Conservation (phyloP, 441 rosid species). For the Pelargonium fulgidum region DNA sequence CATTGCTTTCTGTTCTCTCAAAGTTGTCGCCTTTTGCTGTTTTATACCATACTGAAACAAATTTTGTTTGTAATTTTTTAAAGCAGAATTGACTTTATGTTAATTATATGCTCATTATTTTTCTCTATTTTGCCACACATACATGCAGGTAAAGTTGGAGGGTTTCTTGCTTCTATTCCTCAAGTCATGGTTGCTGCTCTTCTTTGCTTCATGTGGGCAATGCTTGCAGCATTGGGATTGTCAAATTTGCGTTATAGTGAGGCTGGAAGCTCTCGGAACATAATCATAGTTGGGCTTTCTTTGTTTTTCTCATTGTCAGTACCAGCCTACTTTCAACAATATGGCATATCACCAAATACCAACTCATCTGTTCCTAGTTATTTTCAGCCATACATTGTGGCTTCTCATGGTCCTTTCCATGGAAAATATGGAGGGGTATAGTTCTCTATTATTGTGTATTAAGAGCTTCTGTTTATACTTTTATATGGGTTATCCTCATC, state of each 20-base stretch:
- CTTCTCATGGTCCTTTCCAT: slow-evolving; percentile 83
- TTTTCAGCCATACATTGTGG: slow-evolving; percentile 75
- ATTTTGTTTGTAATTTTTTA: background rate
- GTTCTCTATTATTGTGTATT: too few relatives aligned
- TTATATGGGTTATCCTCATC: background rate
- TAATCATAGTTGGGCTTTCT: slow-evolving; percentile 83
- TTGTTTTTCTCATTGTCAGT: slow-evolving; percentile 83
- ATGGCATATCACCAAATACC: slow-evolving; percentile 67
- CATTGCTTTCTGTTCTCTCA: background rate
- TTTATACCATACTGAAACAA: background rate
- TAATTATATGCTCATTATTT: background rate
- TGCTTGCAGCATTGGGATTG: slow-evolving; percentile 85
- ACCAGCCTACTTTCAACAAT: slow-evolving; percentile 94
- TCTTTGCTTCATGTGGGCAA: slow-evolving; percentile 97
- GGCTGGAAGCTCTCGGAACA: slow-evolving; percentile 95
- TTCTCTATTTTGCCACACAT: too few relatives aligned
- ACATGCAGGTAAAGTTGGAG: slow-evolving; percentile 83
- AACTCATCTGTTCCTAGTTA: slow-evolving; percentile 75
- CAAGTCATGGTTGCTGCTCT: slow-evolving; percentile 93
- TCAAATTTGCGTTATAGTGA: slow-evolving; percentile 93
- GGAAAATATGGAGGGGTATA: slow-evolving; percentile 63
- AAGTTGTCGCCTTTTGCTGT: background rate
- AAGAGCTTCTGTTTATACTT: slow-evolving; percentile 12
- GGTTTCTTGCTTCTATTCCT: slow-evolving; percentile 89
- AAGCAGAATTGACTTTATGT: background rate